phyloP scores from a whole-genome alignment of 169 alveolate species.

The Plasmodium fragile region DNA sequence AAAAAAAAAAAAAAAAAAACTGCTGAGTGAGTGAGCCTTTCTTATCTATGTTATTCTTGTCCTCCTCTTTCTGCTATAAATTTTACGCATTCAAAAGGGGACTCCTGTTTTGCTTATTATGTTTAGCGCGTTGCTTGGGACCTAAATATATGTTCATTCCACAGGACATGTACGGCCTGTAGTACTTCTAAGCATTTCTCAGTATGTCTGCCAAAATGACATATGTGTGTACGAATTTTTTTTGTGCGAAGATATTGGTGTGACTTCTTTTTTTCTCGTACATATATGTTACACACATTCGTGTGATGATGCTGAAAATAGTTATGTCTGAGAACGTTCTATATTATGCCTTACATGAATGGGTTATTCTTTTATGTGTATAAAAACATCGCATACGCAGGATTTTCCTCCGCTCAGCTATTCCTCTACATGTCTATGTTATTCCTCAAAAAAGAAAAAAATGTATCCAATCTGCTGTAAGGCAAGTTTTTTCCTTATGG shows the following conservation, averaged over 20 bases:
- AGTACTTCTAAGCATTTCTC: conserved; percentile 11
- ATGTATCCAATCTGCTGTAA: neutral
- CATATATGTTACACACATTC: conserved; percentile 38
- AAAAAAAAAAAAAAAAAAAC: neutral
- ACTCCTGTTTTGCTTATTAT: neutral
- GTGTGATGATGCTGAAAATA: neutral
- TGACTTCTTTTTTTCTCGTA: neutral
- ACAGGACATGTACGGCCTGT: neutral
- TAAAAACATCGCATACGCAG: neutral
- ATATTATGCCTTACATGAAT: conserved; percentile 8
- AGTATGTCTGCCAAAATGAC: neutral
- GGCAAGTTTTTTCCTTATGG: neutral
- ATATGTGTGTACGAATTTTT: neutral
- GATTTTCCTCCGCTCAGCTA: neutral
- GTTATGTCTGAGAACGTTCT: neutral
- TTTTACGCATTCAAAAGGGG: conserved; percentile 11
- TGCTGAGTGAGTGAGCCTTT: neutral
- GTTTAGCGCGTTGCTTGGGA: neutral
- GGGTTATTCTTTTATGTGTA: neutral
- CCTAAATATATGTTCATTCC: neutral
- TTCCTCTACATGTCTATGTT: neutral
- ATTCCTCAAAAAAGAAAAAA: neutral
- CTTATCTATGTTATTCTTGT: conserved; percentile 6
- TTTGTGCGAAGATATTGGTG: neutral
- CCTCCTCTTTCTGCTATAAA: neutral